Evolutionary conservation across 164 flowering plant species (phyloP).

Genomic region (Vitis rupestris): DNA sequence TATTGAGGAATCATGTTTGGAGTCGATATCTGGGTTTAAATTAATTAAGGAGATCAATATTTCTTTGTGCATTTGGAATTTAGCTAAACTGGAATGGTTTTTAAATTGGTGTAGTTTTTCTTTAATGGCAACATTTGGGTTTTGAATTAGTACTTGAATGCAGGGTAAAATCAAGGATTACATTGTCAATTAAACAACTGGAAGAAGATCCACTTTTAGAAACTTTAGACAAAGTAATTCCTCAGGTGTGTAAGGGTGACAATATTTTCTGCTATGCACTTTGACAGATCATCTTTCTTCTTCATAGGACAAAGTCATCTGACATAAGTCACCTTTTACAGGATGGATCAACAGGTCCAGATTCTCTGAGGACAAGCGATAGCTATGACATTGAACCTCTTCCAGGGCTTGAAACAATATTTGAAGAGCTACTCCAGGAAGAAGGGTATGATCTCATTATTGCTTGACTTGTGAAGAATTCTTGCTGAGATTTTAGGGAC

Average conservation of each 20-base stretch:
- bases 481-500: background rate
- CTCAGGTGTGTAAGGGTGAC: slow-evolving; percentile 49
- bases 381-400: slow-evolving; percentile 59
- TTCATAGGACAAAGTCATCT: slow-evolving; percentile 2
- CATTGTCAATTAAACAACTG: slow-evolving; percentile 81
- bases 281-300: background rate
- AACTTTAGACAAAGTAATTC: slow-evolving; percentile 88
- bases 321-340: slow-evolving; percentile 18
- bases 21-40: too few species aligned
- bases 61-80: too few species aligned
- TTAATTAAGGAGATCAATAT: too few species aligned
- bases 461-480: background rate
- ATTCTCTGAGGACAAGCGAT: slow-evolving; percentile 21
- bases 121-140: background rate
- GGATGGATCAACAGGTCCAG: slow-evolving; percentile 36
- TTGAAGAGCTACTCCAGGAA: slow-evolving; percentile 71
- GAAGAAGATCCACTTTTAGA: slow-evolving; percentile 92
- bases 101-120: background rate
- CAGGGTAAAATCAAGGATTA: slow-evolving; percentile 72
- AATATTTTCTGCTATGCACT: background rate
- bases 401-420: slow-evolving; percentile 79
- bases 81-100: too few species aligned
- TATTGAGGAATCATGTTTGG: too few species aligned
- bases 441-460: slow-evolving; percentile 66
- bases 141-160: slow-evolving; percentile 15